phyloP scores from a whole-genome alignment of 23 red algal species.

The Gracilaria domingensis region DNA sequence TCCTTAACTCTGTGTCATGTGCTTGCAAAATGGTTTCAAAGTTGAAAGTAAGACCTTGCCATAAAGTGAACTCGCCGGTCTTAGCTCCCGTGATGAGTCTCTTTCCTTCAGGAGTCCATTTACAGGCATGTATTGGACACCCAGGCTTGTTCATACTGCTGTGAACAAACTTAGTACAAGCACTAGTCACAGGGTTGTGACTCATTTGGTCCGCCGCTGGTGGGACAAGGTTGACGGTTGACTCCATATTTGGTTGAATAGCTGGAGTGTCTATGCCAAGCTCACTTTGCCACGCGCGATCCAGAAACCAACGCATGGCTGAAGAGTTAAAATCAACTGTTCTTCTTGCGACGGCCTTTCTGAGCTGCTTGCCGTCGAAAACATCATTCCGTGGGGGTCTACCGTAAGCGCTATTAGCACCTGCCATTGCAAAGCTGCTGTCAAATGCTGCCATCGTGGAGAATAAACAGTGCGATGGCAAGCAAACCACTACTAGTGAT shows the following conservation, averaged over 20 bases:
- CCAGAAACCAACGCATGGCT: conserved; percentile 93
- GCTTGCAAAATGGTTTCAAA: conserved; percentile 99
- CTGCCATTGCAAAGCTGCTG: conserved; percentile 7
- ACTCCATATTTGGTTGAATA: conserved; percentile 88
- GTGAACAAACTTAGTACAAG: conserved; percentile 98
- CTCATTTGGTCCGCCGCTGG: conserved; percentile 80
- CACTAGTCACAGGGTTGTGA: conserved; percentile 79
- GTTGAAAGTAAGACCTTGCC: conserved; percentile 99
- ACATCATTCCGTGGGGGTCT: conserved; percentile 66
- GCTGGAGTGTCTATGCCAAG: conserved; percentile 61
- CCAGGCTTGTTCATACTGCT: conserved; percentile 94
- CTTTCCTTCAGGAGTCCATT: conserved; percentile 97
- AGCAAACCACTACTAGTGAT: not conserved
- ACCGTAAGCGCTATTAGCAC: conserved; percentile 63
- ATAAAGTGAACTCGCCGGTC: conserved; percentile 97
- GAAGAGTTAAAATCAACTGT: conserved; percentile 94
- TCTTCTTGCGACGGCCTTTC: conserved; percentile 89
- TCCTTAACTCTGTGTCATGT: conserved; percentile 91
- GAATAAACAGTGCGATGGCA: not conserved
- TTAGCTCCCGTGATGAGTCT: conserved; percentile 98
- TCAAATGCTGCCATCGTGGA: conserved; percentile 28
- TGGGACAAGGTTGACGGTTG: conserved; percentile 80
- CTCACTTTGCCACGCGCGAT: conserved; percentile 85
- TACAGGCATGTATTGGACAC: conserved; percentile 92
- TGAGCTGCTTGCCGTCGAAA: conserved; percentile 97